Base-by-base conservation (phyloP, 2,329 filamentous ascomycete genomes). In the Talaromyces verruculosus region DNA sequence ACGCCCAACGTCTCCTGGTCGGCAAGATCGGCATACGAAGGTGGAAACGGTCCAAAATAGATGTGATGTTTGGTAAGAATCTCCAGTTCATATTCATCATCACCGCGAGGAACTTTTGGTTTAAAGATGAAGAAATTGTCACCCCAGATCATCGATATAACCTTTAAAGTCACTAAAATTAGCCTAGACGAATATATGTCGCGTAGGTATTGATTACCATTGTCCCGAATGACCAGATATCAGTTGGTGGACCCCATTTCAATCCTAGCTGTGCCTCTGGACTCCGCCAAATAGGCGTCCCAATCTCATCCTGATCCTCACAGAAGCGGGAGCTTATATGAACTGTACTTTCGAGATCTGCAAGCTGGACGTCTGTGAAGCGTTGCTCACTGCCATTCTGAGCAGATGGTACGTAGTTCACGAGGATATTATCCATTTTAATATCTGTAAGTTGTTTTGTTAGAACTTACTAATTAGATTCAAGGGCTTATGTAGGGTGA, bases 21-120 rank as follows among this genome's bases (percentile, higher is more conserved):
- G 8, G 63, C 67, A 55, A 71, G 65, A 28, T 71, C 68, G n/a
- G 22, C 33, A 60, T 68, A 69, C 22, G 72, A 83, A 10, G 8
- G 57, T 19, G 69, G 68, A 62, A 67, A 70, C 35, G 70, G 63
- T 15, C 69, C 68, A 60, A 69, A 71, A 51, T 63, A 70, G 33
- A 64, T 63, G 37, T 69, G 63, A 43, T 71, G 65, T 63, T 69
- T 69, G 17, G 51, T 33, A 35, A 71, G 68, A 8, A 70, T 69
- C 25, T 68, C n/a, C 3, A 71, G 39, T 53, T 68, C 64, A 41
- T 70, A 72, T n/a, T 69, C 62, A n/a, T 72, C 69, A 28, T 72
- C 51, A 13, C 61, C 66, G 11, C 51, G 64, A 35, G 67, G 63
- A 17, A 66, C 64, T 47, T 67, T 61, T 5, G 68, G 67, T 43